Conservation (phyloP, 371 early-diverging fungal genomes). For the Apophysomyces sp. region DNA sequence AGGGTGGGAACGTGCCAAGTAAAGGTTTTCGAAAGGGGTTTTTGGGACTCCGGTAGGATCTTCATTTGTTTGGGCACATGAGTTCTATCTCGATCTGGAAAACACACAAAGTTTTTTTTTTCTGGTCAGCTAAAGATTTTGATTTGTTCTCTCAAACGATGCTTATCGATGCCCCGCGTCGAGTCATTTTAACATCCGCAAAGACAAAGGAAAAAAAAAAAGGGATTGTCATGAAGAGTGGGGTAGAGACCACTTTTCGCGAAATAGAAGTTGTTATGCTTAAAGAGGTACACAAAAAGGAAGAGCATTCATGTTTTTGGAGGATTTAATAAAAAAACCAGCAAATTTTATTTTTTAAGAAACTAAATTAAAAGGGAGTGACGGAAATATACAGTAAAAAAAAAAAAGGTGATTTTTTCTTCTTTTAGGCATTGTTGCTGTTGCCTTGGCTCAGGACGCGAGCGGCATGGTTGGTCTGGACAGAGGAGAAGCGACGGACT, state of each 20-base stretch:
- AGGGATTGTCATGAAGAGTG: too few relatives aligned
- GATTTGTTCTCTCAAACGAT: neutral
- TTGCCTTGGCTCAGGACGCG: constrained; percentile 29
- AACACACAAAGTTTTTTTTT: too few relatives aligned
- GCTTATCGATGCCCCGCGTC: neutral
- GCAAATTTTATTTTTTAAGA: neutral
- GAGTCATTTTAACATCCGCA: neutral
- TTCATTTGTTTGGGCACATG: too few relatives aligned
- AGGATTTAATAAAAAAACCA: neutral
- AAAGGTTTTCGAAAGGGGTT: too few relatives aligned
- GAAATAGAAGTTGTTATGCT: too few relatives aligned
- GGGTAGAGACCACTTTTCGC: too few relatives aligned
- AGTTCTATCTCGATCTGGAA: too few relatives aligned
- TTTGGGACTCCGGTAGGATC: neutral
- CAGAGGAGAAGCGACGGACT: constrained; percentile 55
- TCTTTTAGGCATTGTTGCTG: constrained; percentile 29
- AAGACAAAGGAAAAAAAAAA: too few relatives aligned
- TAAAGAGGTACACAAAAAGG: too few relatives aligned
- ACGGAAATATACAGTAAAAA: constrained; percentile 1
- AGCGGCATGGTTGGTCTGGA: constrained; percentile 42
- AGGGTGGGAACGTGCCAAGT: neutral
- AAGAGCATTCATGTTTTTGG: neutral
- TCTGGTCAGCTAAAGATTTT: neutral
- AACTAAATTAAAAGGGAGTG: neutral
- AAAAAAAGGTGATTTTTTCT: neutral